A percentile compares a stretch with the other conserved stretches of the same genome.
phyloP scores from a whole-genome alignment of 805 yeast species.

The Nakazawaea ambrosiae region DNA sequence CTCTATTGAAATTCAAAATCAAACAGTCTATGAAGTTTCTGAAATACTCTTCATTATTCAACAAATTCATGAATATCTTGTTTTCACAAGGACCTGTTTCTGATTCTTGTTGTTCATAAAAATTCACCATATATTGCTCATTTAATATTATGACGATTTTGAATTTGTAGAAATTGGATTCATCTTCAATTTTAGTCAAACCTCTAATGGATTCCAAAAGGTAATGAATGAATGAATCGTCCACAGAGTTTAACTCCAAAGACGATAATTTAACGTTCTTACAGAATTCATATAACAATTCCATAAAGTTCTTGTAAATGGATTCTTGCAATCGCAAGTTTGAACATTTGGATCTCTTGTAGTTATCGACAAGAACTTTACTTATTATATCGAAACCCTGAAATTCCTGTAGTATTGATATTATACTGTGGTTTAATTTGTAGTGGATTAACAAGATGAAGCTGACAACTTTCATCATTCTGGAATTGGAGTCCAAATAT shows the following conservation, averaged over 20 bases:
- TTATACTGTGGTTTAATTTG: slow-evolving; percentile 19
- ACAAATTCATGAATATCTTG: slow-evolving; percentile 50
- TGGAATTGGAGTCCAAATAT: slow-evolving; percentile 20
- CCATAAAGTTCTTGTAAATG: slow-evolving; percentile 30
- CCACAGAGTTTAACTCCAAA: slow-evolving; percentile 34
- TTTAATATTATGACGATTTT: slow-evolving; percentile 68
- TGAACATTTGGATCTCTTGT: slow-evolving; percentile 8
- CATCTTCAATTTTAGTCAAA: slow-evolving; percentile 41
- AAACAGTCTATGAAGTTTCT: slow-evolving; percentile 60
- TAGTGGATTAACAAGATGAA: slow-evolving; percentile 23
- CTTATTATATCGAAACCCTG: slow-evolving; percentile 42
- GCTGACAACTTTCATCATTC: slow-evolving; percentile 24
- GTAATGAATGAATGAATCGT: slow-evolving; percentile 37
- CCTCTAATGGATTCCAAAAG: slow-evolving; percentile 37
- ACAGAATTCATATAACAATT: slow-evolving; percentile 49
- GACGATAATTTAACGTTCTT: slow-evolving; percentile 37
- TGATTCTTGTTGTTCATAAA: slow-evolving; percentile 20
- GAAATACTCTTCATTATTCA: slow-evolving; percentile 33
- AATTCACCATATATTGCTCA: slow-evolving; percentile 78
- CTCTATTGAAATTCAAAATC: slow-evolving; percentile 72
- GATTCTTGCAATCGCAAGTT: slow-evolving; percentile 3
- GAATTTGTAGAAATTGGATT: slow-evolving; percentile 60
- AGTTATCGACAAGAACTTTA: slow-evolving; percentile 20
- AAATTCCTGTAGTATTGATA: slow-evolving; percentile 41
- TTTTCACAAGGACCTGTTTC: slow-evolving; percentile 23